Percentiles rank a stretch among this genome's conserved stretches.
phyloP scores from a whole-genome alignment of 306 rosid species.

The Pterocarpus macrocarpus region DNA sequence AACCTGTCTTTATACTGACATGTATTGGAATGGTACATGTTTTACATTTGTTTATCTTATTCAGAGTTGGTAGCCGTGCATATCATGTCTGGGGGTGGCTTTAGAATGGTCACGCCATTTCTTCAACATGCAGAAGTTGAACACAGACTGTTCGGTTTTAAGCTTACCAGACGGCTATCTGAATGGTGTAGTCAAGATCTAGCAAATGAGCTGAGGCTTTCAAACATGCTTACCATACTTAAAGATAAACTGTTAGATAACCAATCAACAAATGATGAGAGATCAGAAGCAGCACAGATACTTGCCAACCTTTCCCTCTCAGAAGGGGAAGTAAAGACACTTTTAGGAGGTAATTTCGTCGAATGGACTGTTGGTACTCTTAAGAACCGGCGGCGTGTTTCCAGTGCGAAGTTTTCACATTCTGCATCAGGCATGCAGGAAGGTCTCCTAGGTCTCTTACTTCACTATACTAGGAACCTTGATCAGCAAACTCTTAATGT shows the following conservation, averaged over 20 bases:
- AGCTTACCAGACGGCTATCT: constrained; percentile 61
- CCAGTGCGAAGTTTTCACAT: constrained; percentile 52
- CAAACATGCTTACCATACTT: constrained; percentile 53
- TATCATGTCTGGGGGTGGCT: constrained; percentile 58
- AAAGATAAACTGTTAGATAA: constrained; percentile 59
- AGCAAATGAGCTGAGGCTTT: constrained; percentile 58
- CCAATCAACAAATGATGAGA: constrained; percentile 58
- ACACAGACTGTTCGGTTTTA: constrained; percentile 59
- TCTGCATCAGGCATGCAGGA: constrained; percentile 59
- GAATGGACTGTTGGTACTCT: constrained; percentile 56
- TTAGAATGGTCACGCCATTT: constrained; percentile 52
- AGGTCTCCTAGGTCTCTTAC: constrained; percentile 71
- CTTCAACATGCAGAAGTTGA: constrained; percentile 64
- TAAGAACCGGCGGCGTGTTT: constrained; percentile 45
- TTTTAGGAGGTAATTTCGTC: constrained; percentile 59
- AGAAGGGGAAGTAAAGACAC: constrained; percentile 54
- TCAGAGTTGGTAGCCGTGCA: constrained; percentile 63
- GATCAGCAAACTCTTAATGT: constrained; percentile 50
- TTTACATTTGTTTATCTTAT: constrained; percentile 15
- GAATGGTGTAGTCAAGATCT: constrained; percentile 60
- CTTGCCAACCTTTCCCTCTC: constrained; percentile 62
- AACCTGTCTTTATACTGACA: not conserved
- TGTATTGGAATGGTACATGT: constrained; percentile 13
- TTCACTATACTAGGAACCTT: constrained; percentile 56
- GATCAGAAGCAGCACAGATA: constrained; percentile 65